Evolutionary conservation across 1,139 yeast genomes (phyloP).

Genomic region (Pichia sp.): DNA sequence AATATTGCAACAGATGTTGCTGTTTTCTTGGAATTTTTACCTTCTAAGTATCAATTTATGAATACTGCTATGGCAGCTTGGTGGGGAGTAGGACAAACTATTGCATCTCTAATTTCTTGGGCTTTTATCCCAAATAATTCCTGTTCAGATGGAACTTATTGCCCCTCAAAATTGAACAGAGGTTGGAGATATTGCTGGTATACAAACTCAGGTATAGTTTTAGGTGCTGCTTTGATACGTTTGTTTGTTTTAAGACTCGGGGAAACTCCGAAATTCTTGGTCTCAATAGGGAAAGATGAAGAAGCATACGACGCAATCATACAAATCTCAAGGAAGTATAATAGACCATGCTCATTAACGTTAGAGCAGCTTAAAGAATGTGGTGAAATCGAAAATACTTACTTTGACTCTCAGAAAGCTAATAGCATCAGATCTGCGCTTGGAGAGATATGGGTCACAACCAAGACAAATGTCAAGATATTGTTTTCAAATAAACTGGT

Average conservation of each 20-base stretch:
- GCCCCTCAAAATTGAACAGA: slow-evolving; percentile 45
- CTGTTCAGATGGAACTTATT: slow-evolving; percentile 40
- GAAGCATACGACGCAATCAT: slow-evolving; percentile 43
- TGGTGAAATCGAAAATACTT: slow-evolving; percentile 37
- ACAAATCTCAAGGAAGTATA: slow-evolving; percentile 40
- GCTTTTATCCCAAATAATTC: slow-evolving; percentile 49
- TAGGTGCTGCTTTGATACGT: slow-evolving; percentile 46
- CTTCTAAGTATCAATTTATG: slow-evolving; percentile 50
- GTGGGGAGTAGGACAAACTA: slow-evolving; percentile 63
- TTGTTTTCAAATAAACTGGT: slow-evolving; percentile 41
- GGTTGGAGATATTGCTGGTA: slow-evolving; percentile 64
- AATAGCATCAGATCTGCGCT: slow-evolving; percentile 20
- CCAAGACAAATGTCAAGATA: slow-evolving; percentile 32
- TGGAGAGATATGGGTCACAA: slow-evolving; percentile 25
- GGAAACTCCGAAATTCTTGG: slow-evolving; percentile 57
- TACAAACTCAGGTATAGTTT: slow-evolving; percentile 49
- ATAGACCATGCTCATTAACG: slow-evolving; percentile 42
- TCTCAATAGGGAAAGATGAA: slow-evolving; percentile 49
- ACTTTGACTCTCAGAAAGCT: slow-evolving; percentile 14
- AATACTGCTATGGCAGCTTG: slow-evolving; percentile 54
- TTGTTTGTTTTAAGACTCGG: slow-evolving; percentile 45
- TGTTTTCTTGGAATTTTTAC: slow-evolving; percentile 56
- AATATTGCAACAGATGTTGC: slow-evolving; percentile 59
- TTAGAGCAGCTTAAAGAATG: slow-evolving; percentile 43
- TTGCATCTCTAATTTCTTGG: slow-evolving; percentile 54